These are phyloP conservation scores for Sedum album DNA, from an alignment of 164 flowering plant species.

Conservation along the genomic window DNA sequence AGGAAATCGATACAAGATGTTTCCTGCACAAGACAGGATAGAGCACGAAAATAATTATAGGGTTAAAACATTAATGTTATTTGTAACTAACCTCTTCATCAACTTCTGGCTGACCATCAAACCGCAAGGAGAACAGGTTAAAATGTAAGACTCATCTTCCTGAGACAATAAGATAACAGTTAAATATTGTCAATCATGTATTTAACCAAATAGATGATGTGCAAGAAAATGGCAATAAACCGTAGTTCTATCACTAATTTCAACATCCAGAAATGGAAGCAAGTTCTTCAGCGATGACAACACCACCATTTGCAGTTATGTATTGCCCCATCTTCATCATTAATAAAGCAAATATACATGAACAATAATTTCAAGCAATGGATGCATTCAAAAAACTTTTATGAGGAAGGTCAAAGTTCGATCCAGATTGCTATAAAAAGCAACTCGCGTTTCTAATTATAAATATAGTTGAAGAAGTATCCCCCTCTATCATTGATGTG, in stretches of 20 bases:
- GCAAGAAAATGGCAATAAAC: slow-evolving; percentile 24
- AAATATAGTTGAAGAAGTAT: no score
- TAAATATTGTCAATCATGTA: not conserved
- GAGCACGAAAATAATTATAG: not conserved
- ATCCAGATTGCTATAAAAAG: not conserved
- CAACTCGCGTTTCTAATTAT: no score
- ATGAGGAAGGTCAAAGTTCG: not conserved
- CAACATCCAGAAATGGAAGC: slow-evolving; percentile 94
- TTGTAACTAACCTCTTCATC: slow-evolving; percentile 70
- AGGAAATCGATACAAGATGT: slow-evolving; percentile 81
- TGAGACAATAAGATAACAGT: slow-evolving; percentile 19
- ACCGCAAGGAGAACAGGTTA: slow-evolving; percentile 87
- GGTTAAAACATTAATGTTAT: not conserved
- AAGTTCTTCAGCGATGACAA: slow-evolving; percentile 91
- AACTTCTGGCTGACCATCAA: slow-evolving; percentile 93
- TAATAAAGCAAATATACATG: slow-evolving; percentile 13
- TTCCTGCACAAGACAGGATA: slow-evolving; percentile 40
- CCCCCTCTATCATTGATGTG: no score
- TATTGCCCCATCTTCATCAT: slow-evolving; percentile 97
- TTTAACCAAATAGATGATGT: not conserved
- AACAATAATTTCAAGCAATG: not conserved
- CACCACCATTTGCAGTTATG: slow-evolving; percentile 85
- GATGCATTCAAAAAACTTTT: not conserved
- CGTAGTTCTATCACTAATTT: slow-evolving; percentile 24
- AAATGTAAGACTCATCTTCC: slow-evolving; percentile 82